Conservation (phyloP, 805 yeast species). For the Saccharomycopsis capsularis region DNA sequence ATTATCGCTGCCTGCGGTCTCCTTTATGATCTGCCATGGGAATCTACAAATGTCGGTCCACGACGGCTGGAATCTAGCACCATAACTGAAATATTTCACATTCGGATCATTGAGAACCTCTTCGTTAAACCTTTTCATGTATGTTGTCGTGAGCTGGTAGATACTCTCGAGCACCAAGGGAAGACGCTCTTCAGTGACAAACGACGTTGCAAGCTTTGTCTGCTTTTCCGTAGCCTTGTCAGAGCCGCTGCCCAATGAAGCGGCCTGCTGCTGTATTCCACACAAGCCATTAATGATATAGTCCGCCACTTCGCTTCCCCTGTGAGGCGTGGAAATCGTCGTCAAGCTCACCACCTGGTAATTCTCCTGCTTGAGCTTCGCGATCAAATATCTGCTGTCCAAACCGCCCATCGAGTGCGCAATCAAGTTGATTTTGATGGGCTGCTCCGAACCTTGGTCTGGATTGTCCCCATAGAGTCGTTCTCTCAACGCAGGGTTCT, state of each 20-base stretch:
- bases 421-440: conserved; percentile 57
- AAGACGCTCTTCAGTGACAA: background rate
- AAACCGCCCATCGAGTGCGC: conserved; percentile 96
- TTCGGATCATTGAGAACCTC: conserved; percentile 45
- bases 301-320: conserved; percentile 80
- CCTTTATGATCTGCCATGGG: conserved; percentile 59
- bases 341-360: conserved; percentile 69
- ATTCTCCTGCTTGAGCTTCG: conserved; percentile 39
- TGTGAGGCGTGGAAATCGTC: conserved; percentile 84
- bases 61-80: conserved; percentile 61
- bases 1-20: conserved; percentile 45
- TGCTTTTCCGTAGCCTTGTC: conserved; percentile 1
- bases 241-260: background rate
- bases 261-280: background rate
- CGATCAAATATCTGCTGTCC: conserved; percentile 71
- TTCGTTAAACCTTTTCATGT: conserved; percentile 47
- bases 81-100: conserved; percentile 76
- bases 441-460: conserved; percentile 25
- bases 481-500: conserved; percentile 3
- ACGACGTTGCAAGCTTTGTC: too few relatives aligned
- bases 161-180: conserved; percentile 38
- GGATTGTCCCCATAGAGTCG: conserved; percentile 1
- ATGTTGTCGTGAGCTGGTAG: conserved; percentile 57
- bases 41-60: conserved; percentile 54
- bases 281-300: conserved; percentile 32